phyloP scores from a whole-genome alignment of 2,329 filamentous ascomycete genomes.

The Curvularia verruculosa region DNA sequence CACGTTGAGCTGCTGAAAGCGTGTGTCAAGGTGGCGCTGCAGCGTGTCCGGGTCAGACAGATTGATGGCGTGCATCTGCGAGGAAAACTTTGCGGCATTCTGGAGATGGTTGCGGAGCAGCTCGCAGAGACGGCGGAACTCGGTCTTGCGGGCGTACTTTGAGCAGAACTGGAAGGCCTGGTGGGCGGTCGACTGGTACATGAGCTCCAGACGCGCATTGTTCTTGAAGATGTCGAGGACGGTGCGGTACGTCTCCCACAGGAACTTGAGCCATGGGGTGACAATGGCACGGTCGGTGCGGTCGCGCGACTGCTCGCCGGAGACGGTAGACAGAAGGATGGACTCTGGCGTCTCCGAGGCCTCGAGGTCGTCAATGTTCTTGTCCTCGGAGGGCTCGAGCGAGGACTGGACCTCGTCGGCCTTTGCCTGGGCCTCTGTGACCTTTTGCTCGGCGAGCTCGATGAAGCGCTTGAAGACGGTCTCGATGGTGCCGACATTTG shows the following conservation, averaged over 20 bases:
- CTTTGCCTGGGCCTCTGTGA: conserved; percentile 93
- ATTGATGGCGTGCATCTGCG: conserved; percentile 99
- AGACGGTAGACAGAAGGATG: conserved; percentile 95
- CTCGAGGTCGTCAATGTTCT: conserved; percentile 92
- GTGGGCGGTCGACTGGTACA: conserved; percentile 97
- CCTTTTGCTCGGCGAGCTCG: conserved; percentile 93
- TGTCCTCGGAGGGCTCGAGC: conserved; percentile 75
- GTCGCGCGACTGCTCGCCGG: conserved; percentile 95
- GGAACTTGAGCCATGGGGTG: conserved; percentile 98
- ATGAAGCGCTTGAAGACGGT: conserved; percentile 97
- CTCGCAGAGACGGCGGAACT: conserved; percentile 98
- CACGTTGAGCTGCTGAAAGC: conserved; percentile 97
- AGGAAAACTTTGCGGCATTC: conserved; percentile 98
- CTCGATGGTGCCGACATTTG: conserved; percentile 96
- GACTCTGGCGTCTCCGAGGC: conserved; percentile 97
- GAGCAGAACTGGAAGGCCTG: conserved; percentile 99
- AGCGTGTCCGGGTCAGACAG: conserved; percentile 96
- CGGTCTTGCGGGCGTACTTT: conserved; percentile 97
- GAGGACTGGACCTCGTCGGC: conserved; percentile 92
- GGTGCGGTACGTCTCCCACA: conserved; percentile 99
- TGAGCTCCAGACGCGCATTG: conserved; percentile 94
- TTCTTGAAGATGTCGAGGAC: conserved; percentile 98
- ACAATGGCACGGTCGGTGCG: conserved; percentile 97
- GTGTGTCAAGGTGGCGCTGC: conserved; percentile 95
- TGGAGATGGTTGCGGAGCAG: conserved; percentile 97